Evolutionary conservation across 2,329 filamentous ascomycete species (phyloP), one percentile per base, ranked within the genome.

Genomic region (Aspergillus sergii): DNA sequence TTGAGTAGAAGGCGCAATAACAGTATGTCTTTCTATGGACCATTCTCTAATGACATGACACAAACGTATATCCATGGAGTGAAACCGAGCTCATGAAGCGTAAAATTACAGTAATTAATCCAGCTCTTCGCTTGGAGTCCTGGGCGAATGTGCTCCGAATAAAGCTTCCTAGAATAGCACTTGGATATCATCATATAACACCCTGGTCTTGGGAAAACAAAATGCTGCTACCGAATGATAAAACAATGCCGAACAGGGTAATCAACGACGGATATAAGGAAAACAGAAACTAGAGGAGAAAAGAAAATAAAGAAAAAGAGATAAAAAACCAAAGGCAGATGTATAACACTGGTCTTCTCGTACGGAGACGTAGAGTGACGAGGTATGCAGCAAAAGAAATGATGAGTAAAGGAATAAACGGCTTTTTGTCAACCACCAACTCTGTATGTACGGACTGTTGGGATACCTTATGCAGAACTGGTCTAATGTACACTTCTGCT

Each of bases 401-500:
- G 11, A 23, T 57, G 55, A 12, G n/a, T 58, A 55, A 51, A 48
- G 36, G 50, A 60, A 64, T 62, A 39, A 4, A 53, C 56, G 56
- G 32, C 51, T 61, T 64, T 63, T 62, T 14, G 14, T n/a, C 43
- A 48, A 51, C 23, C 32, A 28, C 39, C 30, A 43, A 55, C 30
- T 51, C 32, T 59, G 60, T 66, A 66, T 66, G 63, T 66, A 65
- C 64, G 26, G 64, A 65, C 64, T 39, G 64, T 54, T 23, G 34
- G 36, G 45, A 63, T 62, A 46, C 16, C 39, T 57, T 48, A 30
- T 46, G 34, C 45, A 60, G 41, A 30, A 55, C 51, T 60, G 50
- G 51, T 58, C 72, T 64, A 77, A 51, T 73, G 72, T 66, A 78
- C 65, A 61, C 74, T 75, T 28, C 73, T 69, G 58, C 75, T 88